Conservation (phyloP, 73 alveolate genomes). For the Tetrahymena elliotti region DNA sequence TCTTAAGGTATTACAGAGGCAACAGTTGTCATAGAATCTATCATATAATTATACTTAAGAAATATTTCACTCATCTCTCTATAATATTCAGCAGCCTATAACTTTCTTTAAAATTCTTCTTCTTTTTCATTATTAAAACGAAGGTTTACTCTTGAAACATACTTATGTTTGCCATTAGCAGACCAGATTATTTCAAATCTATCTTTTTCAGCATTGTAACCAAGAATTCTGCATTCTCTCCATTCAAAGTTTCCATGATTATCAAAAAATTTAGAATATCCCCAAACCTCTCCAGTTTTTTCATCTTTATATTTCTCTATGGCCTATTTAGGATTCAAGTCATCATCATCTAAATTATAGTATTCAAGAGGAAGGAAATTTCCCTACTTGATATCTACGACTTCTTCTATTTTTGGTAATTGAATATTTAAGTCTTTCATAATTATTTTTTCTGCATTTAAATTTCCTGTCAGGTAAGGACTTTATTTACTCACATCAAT, state of each 20-base stretch:
- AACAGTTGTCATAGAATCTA: slow-evolving; percentile 25
- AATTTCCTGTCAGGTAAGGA: background rate
- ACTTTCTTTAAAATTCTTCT: slow-evolving; percentile 6
- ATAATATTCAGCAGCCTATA: slow-evolving; percentile 33
- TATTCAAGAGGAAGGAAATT: background rate
- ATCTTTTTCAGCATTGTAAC: slow-evolving; percentile 5
- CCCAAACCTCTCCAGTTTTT: slow-evolving; percentile 15
- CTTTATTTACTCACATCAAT: background rate
- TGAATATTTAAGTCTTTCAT: background rate
- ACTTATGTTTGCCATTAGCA: slow-evolving; percentile 5
- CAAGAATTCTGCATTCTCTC: slow-evolving; percentile 16
- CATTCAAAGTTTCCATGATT: slow-evolving; percentile 30
- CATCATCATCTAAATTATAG: background rate
- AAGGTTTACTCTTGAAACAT: slow-evolving; percentile 29
- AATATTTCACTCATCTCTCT: slow-evolving; percentile 35
- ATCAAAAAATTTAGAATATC: slow-evolving; percentile 34
- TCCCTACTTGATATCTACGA: background rate
- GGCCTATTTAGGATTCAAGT: background rate
- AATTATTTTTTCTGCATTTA: background rate
- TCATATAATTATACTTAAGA: slow-evolving; percentile 35
- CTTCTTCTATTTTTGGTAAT: background rate
- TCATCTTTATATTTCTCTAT: background rate
- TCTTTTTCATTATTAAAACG: slow-evolving; percentile 26
- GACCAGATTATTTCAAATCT: slow-evolving; percentile 23
- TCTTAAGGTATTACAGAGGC: background rate